Evolutionary conservation across 1,139 yeast genomes (phyloP).

Genomic region (Protomyces pachydermus): DNA sequence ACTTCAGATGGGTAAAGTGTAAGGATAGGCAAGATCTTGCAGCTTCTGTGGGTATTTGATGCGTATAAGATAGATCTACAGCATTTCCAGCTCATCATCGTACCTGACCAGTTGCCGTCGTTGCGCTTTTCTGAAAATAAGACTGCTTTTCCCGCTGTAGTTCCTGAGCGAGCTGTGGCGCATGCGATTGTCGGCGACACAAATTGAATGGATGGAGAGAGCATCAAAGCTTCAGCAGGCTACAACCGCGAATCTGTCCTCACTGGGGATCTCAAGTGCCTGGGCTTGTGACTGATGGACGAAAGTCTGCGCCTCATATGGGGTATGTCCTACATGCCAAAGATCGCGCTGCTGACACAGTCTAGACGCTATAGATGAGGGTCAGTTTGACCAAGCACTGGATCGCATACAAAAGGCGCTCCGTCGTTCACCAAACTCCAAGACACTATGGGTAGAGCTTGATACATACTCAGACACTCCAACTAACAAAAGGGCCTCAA

Average conservation of each 20-base stretch:
- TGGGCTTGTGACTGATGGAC: background rate
- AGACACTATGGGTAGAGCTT: constrained; percentile 1
- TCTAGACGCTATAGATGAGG: constrained; percentile 13
- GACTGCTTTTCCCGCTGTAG: background rate
- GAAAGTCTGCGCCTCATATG: background rate
- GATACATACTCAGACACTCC: background rate
- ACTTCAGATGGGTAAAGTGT: background rate
- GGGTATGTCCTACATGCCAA: background rate
- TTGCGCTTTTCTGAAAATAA: too few relatives aligned
- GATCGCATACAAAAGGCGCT: constrained; percentile 9
- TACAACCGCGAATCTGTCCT: too few relatives aligned
- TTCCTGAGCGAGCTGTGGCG: background rate
- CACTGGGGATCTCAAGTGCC: background rate
- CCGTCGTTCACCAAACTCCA: constrained; percentile 7
- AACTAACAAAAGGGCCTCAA: background rate
- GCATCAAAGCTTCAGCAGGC: too few relatives aligned
- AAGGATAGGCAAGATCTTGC: background rate
- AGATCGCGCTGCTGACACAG: background rate
- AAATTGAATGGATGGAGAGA: background rate
- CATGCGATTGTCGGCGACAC: background rate
- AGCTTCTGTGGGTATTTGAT: background rate
- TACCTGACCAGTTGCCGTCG: too few relatives aligned
- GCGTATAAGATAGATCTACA: too few relatives aligned
- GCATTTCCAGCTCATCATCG: too few relatives aligned
- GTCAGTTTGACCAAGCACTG: constrained; percentile 10